A percentile compares a stretch with the other conserved stretches of the same genome.
These are phyloP conservation scores for Debaryomyces sp. DNA, from an alignment of 1,139 yeast species.

Conservation along the genomic window DNA sequence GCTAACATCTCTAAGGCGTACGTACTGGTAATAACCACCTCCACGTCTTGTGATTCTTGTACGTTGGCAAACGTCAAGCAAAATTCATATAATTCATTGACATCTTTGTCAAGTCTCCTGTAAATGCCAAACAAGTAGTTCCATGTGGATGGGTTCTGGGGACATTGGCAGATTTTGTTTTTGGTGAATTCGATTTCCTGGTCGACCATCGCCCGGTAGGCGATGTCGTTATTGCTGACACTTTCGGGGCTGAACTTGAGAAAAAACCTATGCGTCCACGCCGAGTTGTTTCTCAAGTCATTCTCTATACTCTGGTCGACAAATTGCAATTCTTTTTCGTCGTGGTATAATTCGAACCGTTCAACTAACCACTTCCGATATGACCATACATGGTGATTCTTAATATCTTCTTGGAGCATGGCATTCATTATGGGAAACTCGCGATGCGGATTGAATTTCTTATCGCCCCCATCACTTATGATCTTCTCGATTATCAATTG, in stretches of 20 bases:
- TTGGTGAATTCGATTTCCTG: conserved; percentile 44
- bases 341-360: conserved; percentile 48
- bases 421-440: conserved; percentile 66
- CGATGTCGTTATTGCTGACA: conserved; percentile 7
- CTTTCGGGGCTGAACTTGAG: conserved; percentile 37
- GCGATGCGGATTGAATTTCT: conserved; percentile 44
- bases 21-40: conserved; percentile 46
- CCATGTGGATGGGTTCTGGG: conserved; percentile 91
- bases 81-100: conserved; percentile 44
- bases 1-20: conserved; percentile 72
- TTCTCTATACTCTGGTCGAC: conserved; percentile 49
- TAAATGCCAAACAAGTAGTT: conserved; percentile 70
- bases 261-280: conserved; percentile 88
- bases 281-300: conserved; percentile 88
- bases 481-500: conserved; percentile 54
- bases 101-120: conserved; percentile 30
- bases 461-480: conserved; percentile 17
- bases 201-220: conserved; percentile 12
- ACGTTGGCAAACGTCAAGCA: conserved; percentile 43
- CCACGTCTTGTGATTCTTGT: conserved; percentile 16
- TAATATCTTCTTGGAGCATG: conserved; percentile 77
- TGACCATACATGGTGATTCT: conserved; percentile 97
- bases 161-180: conserved; percentile 54
- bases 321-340: conserved; percentile 54
- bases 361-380: conserved; percentile 80